Evolutionary conservation across 495 filamentous ascomycete species (phyloP).

Genomic region (Filosporella fistucella): DNA sequence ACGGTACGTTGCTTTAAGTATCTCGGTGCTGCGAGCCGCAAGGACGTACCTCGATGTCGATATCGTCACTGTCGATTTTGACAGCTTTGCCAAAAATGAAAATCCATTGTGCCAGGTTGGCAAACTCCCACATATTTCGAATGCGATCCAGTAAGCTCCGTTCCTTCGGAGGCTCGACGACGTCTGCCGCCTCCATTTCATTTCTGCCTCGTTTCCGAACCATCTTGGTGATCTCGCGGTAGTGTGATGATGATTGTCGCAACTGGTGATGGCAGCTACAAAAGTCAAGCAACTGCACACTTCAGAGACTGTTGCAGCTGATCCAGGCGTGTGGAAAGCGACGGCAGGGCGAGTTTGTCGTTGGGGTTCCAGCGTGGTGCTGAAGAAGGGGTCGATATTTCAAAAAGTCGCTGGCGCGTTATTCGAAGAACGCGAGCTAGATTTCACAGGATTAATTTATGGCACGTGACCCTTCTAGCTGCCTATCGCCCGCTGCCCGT

Average conservation of each 20-base stretch:
- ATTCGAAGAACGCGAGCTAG: too few species aligned
- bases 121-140: constrained; percentile 91
- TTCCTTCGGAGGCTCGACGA: constrained; percentile 40
- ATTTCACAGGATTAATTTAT: too few species aligned
- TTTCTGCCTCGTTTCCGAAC: constrained; percentile 67
- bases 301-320: too few species aligned
- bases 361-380: too few species aligned
- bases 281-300: not conserved
- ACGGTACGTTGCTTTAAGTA: not conserved
- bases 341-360: too few species aligned
- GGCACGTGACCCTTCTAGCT: too few species aligned
- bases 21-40: not conserved
- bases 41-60: constrained; percentile 75
- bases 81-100: constrained; percentile 81
- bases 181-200: constrained; percentile 51
- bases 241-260: too few species aligned
- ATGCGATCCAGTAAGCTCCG: constrained; percentile 59
- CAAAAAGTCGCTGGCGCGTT: too few species aligned
- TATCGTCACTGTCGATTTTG: constrained; percentile 81
- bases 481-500: too few species aligned
- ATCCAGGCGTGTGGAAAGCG: too few species aligned
- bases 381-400: too few species aligned
- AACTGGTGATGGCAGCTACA: not conserved
- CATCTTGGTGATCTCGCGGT: constrained; percentile 34
- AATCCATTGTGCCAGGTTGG: constrained; percentile 90